Conservation (phyloP, 1,284 basidiomycete genomes). For the Cryptococcus hybrid region DNA sequence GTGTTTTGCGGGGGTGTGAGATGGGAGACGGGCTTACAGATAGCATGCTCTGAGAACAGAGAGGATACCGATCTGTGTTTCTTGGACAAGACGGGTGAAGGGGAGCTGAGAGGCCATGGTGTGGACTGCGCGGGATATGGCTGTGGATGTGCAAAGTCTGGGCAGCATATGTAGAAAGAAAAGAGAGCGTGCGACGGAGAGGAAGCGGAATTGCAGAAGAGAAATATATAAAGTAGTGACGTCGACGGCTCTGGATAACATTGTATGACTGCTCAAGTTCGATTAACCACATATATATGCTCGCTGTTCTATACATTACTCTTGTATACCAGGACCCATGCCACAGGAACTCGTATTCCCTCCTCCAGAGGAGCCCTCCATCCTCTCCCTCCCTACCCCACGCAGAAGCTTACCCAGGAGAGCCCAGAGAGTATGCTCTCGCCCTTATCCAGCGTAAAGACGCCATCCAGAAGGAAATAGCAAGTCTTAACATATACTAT, state of each 20-base stretch:
- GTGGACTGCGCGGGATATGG: neutral
- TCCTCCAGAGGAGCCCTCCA: conserved; percentile 18
- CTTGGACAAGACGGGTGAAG: conserved; percentile 34
- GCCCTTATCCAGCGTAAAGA: conserved; percentile 47
- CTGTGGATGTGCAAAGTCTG: neutral
- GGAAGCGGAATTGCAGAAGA: too few relatives aligned
- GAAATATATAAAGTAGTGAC: too few relatives aligned
- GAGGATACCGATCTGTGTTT: conserved; percentile 68
- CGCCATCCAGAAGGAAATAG: conserved; percentile 47
- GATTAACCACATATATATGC: too few relatives aligned
- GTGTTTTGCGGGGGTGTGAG: neutral
- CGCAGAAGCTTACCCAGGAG: conserved; percentile 40
- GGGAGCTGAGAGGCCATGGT: conserved; percentile 20
- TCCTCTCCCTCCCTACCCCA: conserved; percentile 37
- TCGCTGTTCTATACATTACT: too few relatives aligned
- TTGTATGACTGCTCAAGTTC: too few relatives aligned
- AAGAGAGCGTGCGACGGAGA: too few relatives aligned
- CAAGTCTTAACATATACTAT: conserved; percentile 13
- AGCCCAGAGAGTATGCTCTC: conserved; percentile 44
- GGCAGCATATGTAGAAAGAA: too few relatives aligned
- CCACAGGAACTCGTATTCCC: conserved; percentile 16
- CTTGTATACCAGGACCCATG: neutral
- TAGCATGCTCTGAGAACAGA: conserved; percentile 86
- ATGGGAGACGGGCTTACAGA: conserved; percentile 38
- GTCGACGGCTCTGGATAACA: too few relatives aligned